These are phyloP conservation scores for Chaetothyriales sp. DNA, from an alignment of 2,329 filamentous ascomycete genomes.

Conservation along the genomic window DNA sequence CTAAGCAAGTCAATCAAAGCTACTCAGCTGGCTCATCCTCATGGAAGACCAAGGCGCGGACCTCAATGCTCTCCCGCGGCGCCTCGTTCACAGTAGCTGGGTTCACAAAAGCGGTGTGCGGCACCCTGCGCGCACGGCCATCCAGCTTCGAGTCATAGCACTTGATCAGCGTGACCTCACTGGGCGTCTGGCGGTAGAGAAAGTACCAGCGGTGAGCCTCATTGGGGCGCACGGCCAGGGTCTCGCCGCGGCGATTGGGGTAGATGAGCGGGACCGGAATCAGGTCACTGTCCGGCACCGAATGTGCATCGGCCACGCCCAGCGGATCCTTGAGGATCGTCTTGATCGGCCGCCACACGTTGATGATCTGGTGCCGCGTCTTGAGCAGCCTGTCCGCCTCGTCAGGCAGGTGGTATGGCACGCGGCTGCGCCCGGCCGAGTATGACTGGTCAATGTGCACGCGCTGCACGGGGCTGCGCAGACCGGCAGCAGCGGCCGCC, in stretches of 20 bases:
- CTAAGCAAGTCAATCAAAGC: too few relatives aligned
- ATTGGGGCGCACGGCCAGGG: constrained; percentile 31
- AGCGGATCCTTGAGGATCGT: constrained; percentile 40
- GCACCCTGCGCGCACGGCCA: constrained; percentile 36
- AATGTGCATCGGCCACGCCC: constrained; percentile 36
- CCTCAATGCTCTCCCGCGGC: constrained; percentile 41
- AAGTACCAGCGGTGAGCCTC: constrained; percentile 38
- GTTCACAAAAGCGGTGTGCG: constrained; percentile 43
- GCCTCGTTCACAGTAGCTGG: constrained; percentile 28
- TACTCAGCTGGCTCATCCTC: constrained; percentile 16
- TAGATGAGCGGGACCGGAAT: constrained; percentile 37
- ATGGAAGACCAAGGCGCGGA: constrained; percentile 27
- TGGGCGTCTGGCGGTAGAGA: constrained; percentile 35
- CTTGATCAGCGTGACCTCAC: constrained; percentile 45
- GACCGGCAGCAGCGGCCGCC: constrained; percentile 11
- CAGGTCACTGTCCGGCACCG: constrained; percentile 37
- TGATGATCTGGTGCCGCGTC: constrained; percentile 35
- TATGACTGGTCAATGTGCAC: constrained; percentile 39
- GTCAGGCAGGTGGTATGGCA: constrained; percentile 29
- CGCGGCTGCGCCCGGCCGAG: constrained; percentile 28
- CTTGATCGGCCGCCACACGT: constrained; percentile 38
- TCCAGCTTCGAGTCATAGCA: constrained; percentile 46
- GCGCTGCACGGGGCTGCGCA: constrained; percentile 33
- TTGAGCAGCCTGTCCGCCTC: constrained; percentile 30
- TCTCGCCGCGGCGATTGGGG: constrained; percentile 37